These are phyloP conservation scores for Podospora fimiseda DNA, from an alignment of 495 filamentous ascomycete genomes.

Conservation along the genomic window DNA sequence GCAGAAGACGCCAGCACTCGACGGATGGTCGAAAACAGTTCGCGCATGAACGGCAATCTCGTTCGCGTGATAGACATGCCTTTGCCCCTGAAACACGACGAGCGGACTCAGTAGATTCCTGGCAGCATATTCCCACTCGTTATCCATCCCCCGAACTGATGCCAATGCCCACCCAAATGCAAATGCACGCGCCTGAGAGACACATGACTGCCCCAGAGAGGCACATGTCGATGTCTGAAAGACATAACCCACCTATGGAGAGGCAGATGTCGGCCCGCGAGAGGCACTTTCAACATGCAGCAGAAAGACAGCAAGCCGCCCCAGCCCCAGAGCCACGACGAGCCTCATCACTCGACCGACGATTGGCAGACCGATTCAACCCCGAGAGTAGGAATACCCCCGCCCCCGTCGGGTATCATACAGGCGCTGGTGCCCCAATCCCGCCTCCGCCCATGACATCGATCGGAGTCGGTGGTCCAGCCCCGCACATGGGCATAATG, in stretches of 20 bases:
- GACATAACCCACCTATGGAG: not conserved
- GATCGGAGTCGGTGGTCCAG: slow-evolving; percentile 10
- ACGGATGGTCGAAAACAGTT: slow-evolving; percentile 11
- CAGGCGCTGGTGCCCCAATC: not conserved
- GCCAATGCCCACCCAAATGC: not conserved
- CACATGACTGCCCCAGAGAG: slow-evolving; percentile 1
- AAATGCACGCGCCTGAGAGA: not conserved
- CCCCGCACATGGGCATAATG: slow-evolving; percentile 15
- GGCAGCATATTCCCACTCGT: slow-evolving; percentile 13
- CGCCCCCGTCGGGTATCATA: not conserved
- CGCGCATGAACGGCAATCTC: slow-evolving; percentile 4
- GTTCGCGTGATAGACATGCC: slow-evolving; percentile 16
- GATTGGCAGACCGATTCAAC: slow-evolving; percentile 41
- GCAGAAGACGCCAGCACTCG: slow-evolving; percentile 6
- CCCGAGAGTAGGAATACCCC: slow-evolving; percentile 26
- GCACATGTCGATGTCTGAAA: not conserved
- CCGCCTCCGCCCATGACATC: slow-evolving; percentile 10
- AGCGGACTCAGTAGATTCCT: slow-evolving; percentile 14
- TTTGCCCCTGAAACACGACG: slow-evolving; percentile 19
- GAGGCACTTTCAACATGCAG: not conserved
- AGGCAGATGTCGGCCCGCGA: not conserved
- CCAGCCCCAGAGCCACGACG: slow-evolving; percentile 20
- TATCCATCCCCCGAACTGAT: slow-evolving; percentile 11
- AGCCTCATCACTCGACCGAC: slow-evolving; percentile 36
- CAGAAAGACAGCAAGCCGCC: slow-evolving; percentile 14